phyloP scores from a whole-genome alignment of 2,329 filamentous ascomycete genomes.

The Microdochium paspali region DNA sequence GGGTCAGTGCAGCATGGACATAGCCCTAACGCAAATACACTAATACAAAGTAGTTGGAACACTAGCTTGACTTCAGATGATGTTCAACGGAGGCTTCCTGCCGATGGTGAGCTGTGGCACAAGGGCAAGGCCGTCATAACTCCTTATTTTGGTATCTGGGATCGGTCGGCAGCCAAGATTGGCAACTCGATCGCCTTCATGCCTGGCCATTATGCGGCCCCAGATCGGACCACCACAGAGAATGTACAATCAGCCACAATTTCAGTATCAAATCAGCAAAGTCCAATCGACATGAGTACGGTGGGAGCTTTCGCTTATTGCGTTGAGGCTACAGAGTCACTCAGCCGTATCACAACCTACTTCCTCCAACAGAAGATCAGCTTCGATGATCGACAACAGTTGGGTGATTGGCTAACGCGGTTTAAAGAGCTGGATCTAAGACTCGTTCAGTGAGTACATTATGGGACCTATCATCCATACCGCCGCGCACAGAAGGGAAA shows the following conservation, averaged over 20 bases:
- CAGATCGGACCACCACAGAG: constrained; percentile 3
- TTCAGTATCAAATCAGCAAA: not conserved
- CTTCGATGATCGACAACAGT: constrained; percentile 24
- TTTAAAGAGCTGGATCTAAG: constrained; percentile 38
- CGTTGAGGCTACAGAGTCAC: constrained; percentile 34
- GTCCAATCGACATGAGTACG: constrained; percentile 23
- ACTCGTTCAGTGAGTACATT: constrained; percentile 25
- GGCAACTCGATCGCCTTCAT: constrained; percentile 28
- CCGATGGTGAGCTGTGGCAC: constrained; percentile 31
- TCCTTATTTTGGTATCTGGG: constrained; percentile 35
- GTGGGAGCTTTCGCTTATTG: constrained; percentile 36
- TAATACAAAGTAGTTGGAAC: constrained; percentile 14
- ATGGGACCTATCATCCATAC: too few relatives aligned
- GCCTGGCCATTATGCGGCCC: constrained; percentile 14
- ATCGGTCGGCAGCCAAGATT: constrained; percentile 26
- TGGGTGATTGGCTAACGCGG: constrained; percentile 32
- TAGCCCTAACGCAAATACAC: not conserved
- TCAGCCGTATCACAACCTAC: constrained; percentile 32
- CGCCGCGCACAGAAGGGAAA: too few relatives aligned
- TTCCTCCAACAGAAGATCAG: constrained; percentile 34
- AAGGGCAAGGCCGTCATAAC: constrained; percentile 26
- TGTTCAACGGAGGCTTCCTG: constrained; percentile 21
- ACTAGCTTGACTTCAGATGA: constrained; percentile 21
- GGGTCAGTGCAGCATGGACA: not conserved
- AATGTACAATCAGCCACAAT: not conserved